Evolutionary conservation across 208 protist species (phyloP), one percentile per base, ranked within the genome.

Genomic region (Phytomonas sp.): DNA sequence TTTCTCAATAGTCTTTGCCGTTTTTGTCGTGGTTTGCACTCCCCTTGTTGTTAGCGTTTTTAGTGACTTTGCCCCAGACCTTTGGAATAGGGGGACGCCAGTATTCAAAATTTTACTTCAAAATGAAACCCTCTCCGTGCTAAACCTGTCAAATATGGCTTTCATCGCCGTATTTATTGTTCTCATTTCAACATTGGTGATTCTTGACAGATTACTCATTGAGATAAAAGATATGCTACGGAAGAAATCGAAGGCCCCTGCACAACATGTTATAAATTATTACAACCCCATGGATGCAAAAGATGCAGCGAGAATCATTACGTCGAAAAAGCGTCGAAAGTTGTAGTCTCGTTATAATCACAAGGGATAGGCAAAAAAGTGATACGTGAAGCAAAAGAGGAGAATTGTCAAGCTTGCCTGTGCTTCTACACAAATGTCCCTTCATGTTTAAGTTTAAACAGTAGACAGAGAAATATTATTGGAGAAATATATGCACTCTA

Each of bases 171-270:
- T 84, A 36, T 72, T 79, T 14, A 65, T 81, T 19, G n/a, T 68
- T 0, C 63, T 87, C 32, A 69, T 87, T 0, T 31, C 83, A 31
- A 62, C 90, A 65, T 66, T 90, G 37, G 36, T 81, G 10, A 66
- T 87, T 64, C 67, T 89, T 0, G 88, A 94, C 26, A 72, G 74
- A 34, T 74, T 70, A 6, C 66, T 91, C 16, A 60, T 80, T 8
- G 52, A 42, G 16, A 62, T 85, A 11, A 81, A 76, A 32, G 71
- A 87, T 29, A 62, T 63, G 29, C 30, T 91, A 45, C 72, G 82
- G 19, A 29, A 65, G 34, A 77, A 79, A 63, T 79, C 79, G 5
- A 82, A 81, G 52, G 72, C 86, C 33, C 88, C 88, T 10, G 70
- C 75, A 16, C 33, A 72, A 8, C 73, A 87, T 34, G 77, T 89